phyloP scores from a whole-genome alignment of 148 eudicot species.

The Vaccinium myrtillus region DNA sequence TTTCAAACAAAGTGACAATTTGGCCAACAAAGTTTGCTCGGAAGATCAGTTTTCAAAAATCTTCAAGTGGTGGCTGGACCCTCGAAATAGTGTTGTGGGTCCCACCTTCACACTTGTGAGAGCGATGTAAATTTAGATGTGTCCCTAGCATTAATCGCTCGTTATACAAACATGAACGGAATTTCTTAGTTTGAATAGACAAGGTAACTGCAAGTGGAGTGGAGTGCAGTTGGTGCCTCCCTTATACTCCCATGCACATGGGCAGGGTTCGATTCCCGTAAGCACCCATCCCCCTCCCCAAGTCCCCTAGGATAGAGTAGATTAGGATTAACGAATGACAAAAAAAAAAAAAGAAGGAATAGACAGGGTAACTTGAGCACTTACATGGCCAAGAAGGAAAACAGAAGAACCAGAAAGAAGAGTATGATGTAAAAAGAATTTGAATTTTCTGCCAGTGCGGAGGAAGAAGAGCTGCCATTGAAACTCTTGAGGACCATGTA shows the following conservation, averaged over 20 bases:
- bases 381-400: slow-evolving; percentile 66
- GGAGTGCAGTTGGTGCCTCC: too few relatives aligned
- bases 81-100: too few relatives aligned
- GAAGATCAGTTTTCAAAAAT: not conserved
- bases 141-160: too few relatives aligned
- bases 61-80: not conserved
- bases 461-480: slow-evolving; percentile 17
- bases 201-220: too few relatives aligned
- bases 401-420: slow-evolving; percentile 41
- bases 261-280: too few relatives aligned
- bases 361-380: not conserved
- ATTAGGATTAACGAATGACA: too few relatives aligned
- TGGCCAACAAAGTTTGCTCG: not conserved
- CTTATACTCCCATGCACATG: too few relatives aligned
- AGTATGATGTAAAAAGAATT: slow-evolving; percentile 30
- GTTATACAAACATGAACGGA: not conserved
- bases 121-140: too few relatives aligned
- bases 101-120: too few relatives aligned
- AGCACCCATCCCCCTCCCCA: too few relatives aligned
- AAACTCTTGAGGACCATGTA: slow-evolving; percentile 34
- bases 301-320: too few relatives aligned
- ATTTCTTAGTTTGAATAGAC: not conserved
- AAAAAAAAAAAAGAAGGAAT: too few relatives aligned
- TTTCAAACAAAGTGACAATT: not conserved
- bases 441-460: slow-evolving; percentile 26